Evolutionary conservation across 2,329 filamentous ascomycete species (phyloP).

Genomic region (Trichoderma simmonsii): DNA sequence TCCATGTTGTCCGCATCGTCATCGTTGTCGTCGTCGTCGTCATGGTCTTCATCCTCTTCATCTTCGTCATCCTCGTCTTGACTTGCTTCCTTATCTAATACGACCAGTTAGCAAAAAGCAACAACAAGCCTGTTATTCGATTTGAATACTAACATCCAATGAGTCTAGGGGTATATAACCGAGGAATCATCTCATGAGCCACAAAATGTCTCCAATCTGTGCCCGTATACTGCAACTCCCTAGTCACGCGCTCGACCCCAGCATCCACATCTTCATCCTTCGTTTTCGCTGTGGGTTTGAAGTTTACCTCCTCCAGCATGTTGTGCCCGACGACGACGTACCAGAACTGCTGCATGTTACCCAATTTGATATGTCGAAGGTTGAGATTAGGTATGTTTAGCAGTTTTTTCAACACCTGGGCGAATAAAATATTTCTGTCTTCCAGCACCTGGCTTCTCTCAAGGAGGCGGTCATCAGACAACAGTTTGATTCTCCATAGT

Average conservation of each 20-base stretch:
- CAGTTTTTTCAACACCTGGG: constrained; percentile 36
- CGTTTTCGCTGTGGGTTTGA: neutral
- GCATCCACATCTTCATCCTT: neutral
- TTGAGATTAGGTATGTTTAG: constrained; percentile 31
- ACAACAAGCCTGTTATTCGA: neutral
- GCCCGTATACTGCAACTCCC: constrained; percentile 31
- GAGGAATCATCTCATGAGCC: constrained; percentile 27
- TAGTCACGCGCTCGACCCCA: neutral
- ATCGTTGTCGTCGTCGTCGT: neutral
- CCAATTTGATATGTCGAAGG: constrained; percentile 23
- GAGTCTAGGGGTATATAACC: neutral
- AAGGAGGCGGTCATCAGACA: neutral
- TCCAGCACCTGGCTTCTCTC: neutral
- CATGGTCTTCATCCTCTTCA: neutral
- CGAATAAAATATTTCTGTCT: constrained; percentile 38
- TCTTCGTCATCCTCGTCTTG: neutral
- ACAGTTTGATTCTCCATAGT: constrained; percentile 43
- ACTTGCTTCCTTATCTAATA: neutral
- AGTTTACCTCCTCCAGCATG: neutral
- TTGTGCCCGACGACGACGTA: fast-evolving
- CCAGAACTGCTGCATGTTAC: neutral
- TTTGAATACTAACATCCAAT: neutral
- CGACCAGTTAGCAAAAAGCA: neutral
- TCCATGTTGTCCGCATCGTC: neutral
- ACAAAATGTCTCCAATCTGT: constrained; percentile 37